A percentile compares a stretch with the other conserved stretches of the same genome.
Conservation (phyloP, 139 green algal genomes). For the Tetradesmus obliquus region DNA sequence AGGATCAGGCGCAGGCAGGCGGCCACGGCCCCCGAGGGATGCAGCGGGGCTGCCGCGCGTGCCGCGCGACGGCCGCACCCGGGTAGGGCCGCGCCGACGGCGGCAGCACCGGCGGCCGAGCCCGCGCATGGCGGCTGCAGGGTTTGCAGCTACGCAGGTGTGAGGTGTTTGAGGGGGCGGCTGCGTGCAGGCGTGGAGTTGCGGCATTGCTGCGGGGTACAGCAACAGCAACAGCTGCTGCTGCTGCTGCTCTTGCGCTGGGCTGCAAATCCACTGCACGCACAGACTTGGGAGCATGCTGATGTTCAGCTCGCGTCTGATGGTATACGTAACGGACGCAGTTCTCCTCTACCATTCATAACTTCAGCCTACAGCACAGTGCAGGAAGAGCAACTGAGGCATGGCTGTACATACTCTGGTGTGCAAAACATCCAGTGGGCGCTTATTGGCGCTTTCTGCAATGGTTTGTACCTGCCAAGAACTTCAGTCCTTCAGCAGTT, state of each 20-base stretch:
- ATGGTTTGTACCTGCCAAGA: background rate
- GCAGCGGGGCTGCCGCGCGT: too few species aligned
- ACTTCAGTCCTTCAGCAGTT: background rate
- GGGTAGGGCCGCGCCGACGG: too few species aligned
- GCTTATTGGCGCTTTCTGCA: background rate
- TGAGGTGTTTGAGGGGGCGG: background rate
- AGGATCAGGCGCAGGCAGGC: background rate
- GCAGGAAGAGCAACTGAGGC: background rate
- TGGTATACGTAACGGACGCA: background rate
- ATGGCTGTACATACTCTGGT: background rate
- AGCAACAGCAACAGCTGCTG: background rate
- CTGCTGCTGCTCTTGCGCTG: too few species aligned
- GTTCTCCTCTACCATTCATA: background rate
- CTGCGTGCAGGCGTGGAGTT: background rate
- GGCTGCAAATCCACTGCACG: too few species aligned
- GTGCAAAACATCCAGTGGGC: background rate
- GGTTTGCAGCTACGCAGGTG: background rate
- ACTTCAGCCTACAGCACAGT: background rate
- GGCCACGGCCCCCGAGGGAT: background rate
- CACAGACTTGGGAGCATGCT: too few species aligned
- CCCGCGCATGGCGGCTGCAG: background rate
- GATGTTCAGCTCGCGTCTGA: too few species aligned
- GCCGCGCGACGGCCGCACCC: background rate
- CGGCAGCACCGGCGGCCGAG: background rate
- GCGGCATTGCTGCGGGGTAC: background rate